These are phyloP conservation scores for Glycyrrhiza uralensis DNA, from an alignment of 306 rosid species.

Conservation along the genomic window DNA sequence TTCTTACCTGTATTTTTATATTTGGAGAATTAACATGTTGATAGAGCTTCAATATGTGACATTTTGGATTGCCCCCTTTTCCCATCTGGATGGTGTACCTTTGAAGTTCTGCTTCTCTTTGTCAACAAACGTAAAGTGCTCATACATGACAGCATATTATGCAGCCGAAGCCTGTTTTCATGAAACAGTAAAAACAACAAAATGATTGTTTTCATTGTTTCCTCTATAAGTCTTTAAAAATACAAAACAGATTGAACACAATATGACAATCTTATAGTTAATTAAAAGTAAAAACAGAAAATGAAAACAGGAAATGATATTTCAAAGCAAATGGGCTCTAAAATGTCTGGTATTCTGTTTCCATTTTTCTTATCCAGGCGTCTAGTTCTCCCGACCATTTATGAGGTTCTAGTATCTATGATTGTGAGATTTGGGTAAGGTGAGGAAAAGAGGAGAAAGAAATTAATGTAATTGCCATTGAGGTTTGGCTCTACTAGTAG, in stretches of 20 bases:
- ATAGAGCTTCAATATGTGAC: too few species aligned
- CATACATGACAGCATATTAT: background rate
- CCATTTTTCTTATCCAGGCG: background rate
- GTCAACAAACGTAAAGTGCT: background rate
- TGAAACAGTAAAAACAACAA: too few species aligned
- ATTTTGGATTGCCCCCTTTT: background rate
- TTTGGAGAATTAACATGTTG: too few species aligned
- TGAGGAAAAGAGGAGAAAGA: background rate
- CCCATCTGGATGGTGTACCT: background rate
- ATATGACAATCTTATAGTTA: too few species aligned
- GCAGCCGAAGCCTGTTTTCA: background rate
- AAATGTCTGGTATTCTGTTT: background rate
- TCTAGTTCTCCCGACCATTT: too few species aligned
- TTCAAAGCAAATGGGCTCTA: too few species aligned
- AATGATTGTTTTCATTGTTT: too few species aligned
- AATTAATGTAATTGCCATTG: background rate
- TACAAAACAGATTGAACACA: too few species aligned
- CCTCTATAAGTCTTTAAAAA: too few species aligned
- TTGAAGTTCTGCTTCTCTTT: background rate
- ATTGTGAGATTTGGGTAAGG: background rate
- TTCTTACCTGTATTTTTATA: too few species aligned
- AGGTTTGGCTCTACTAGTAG: background rate
- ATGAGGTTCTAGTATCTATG: background rate
- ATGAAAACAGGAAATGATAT: too few species aligned
- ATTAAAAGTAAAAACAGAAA: too few species aligned